A percentile compares a stretch with the other conserved stretches of the same genome.
These are phyloP conservation scores for Elaphomyces granulatus DNA, from an alignment of 495 filamentous ascomycete species.

Conservation along the genomic window DNA sequence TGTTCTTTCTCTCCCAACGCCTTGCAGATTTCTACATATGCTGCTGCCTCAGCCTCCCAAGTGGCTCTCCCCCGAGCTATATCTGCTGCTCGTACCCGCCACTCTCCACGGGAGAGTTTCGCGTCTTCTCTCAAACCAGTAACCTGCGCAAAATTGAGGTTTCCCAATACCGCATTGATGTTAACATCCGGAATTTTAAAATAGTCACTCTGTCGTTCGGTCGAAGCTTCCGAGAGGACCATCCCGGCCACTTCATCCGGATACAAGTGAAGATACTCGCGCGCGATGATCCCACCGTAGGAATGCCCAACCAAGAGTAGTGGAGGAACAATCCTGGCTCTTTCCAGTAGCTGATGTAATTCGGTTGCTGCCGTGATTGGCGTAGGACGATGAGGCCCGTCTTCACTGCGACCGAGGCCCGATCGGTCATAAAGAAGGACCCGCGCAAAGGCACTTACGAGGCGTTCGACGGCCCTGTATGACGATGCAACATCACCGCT, in stretches of 20 bases:
- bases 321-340: slow-evolving; percentile 13
- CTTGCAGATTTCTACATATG: slow-evolving; percentile 12
- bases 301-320: slow-evolving; percentile 36
- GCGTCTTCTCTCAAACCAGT: slow-evolving; percentile 18
- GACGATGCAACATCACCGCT: slow-evolving; percentile 30
- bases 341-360: slow-evolving; percentile 18
- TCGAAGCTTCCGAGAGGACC: slow-evolving; percentile 26
- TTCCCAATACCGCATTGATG: slow-evolving; percentile 18
- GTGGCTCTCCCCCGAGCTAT: slow-evolving; percentile 15
- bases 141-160: slow-evolving; percentile 18
- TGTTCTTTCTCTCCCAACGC: slow-evolving; percentile 21
- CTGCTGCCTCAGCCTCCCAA: slow-evolving; percentile 9
- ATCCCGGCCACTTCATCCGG: slow-evolving; percentile 21
- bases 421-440: slow-evolving; percentile 31
- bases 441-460: slow-evolving; percentile 15
- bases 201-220: slow-evolving; percentile 22
- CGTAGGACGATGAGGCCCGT: slow-evolving; percentile 6
- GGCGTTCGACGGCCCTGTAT: slow-evolving; percentile 25
- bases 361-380: slow-evolving; percentile 19
- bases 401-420: slow-evolving; percentile 25
- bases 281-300: slow-evolving; percentile 37
- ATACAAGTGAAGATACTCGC: slow-evolving; percentile 29
- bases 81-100: slow-evolving; percentile 21
- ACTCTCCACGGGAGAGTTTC: slow-evolving; percentile 20
- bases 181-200: slow-evolving; percentile 19